These are phyloP conservation scores for Myxozyma nipponensis DNA, from an alignment of 805 yeast genomes.

Conservation along the genomic window DNA sequence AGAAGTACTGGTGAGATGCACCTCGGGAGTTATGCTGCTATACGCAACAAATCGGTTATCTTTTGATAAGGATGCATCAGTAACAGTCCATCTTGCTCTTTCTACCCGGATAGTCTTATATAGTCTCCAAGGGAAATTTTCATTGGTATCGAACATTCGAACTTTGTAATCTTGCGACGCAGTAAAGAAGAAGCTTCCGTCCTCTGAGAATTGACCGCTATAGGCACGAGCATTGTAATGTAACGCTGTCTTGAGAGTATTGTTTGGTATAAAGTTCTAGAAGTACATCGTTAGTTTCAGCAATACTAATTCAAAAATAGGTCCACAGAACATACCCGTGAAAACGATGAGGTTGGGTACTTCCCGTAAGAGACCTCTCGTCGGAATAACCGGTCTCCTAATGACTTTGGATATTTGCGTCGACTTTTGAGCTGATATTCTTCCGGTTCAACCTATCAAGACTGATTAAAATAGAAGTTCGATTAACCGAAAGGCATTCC, in stretches of 20 bases:
- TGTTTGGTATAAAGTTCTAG: constrained; percentile 22
- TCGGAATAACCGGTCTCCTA: constrained; percentile 21
- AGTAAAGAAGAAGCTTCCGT: constrained; percentile 31
- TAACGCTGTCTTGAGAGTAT: constrained; percentile 3
- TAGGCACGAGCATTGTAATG: constrained; percentile 29
- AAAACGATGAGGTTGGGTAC: constrained; percentile 17
- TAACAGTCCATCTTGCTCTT: constrained; percentile 33
- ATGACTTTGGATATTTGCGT: constrained; percentile 15
- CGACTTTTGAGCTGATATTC: constrained; percentile 16
- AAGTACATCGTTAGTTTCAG: neutral
- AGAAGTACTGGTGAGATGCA: constrained; percentile 27
- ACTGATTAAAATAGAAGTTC: neutral
- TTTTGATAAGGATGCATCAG: constrained; percentile 31
- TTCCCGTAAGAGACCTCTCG: constrained; percentile 14
- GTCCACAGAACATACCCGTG: constrained; percentile 4
- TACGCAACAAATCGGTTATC: constrained; percentile 30
- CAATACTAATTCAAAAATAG: neutral
- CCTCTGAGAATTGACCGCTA: constrained; percentile 34
- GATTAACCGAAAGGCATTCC: neutral
- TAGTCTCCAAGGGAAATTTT: constrained; percentile 23
- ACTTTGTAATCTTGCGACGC: constrained; percentile 32
- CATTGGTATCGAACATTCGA: constrained; percentile 27
- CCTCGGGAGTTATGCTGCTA: constrained; percentile 28
- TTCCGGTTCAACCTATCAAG: constrained; percentile 17
- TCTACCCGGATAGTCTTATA: constrained; percentile 22